Evolutionary conservation across 2,329 filamentous ascomycete genomes (phyloP).

Genomic region (Pseudocercospora eumusae): DNA sequence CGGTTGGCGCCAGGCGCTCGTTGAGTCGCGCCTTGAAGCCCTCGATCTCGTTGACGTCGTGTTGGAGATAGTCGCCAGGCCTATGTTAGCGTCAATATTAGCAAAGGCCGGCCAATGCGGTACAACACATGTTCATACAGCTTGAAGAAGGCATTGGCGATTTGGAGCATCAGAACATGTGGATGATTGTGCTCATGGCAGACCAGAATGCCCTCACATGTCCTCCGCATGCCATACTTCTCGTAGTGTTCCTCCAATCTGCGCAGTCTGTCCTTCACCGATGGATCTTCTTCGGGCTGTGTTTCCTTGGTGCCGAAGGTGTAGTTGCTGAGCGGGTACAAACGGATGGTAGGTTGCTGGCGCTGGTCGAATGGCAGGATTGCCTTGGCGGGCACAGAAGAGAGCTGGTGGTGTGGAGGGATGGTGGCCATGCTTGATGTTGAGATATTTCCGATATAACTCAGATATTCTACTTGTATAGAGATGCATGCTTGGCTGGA

Average conservation of each 20-base stretch:
- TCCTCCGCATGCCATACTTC: constrained; percentile 91
- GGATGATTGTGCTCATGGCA: constrained; percentile 99
- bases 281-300: constrained; percentile 96
- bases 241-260: constrained; percentile 94
- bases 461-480: too few relatives aligned
- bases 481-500: not conserved
- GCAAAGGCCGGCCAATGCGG: too few relatives aligned
- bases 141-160: constrained; percentile 99
- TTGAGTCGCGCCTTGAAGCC: constrained; percentile 95
- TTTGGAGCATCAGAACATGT: constrained; percentile 98
- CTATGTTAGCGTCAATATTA: constrained; percentile 47
- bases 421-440: constrained; percentile 40
- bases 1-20: constrained; percentile 80
- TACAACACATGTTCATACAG: not conserved
- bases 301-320: constrained; percentile 98
- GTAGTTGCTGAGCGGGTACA: constrained; percentile 97
- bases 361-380: constrained; percentile 75
- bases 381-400: constrained; percentile 29
- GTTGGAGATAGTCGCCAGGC: constrained; percentile 88
- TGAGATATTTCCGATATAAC: too few relatives aligned
- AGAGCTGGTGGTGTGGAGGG: constrained; percentile 33
- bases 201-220: constrained; percentile 93
- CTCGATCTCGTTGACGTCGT: constrained; percentile 84
- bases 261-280: constrained; percentile 86
- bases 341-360: constrained; percentile 78